A percentile compares a stretch with the other conserved stretches of the same genome.
Conservation (phyloP, 2,329 filamentous ascomycete genomes). For the Biscogniauxia mediterranea region DNA sequence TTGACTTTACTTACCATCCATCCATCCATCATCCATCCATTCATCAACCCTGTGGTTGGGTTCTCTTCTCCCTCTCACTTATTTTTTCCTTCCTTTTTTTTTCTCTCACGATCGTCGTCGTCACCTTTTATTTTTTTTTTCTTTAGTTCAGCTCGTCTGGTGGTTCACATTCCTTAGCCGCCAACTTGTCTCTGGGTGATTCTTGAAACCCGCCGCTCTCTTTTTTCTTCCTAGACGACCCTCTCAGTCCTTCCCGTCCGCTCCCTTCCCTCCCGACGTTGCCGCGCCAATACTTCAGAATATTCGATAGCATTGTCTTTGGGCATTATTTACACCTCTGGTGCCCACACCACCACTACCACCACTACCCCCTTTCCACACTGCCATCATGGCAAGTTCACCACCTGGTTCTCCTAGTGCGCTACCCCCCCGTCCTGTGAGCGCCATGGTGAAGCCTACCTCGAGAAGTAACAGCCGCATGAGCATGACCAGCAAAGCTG, state of each 20-base stretch:
- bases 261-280: slow-evolving; percentile 4
- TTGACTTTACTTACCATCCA: too few relatives aligned
- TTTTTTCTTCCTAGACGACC: background rate
- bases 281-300: slow-evolving; percentile 4
- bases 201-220: background rate
- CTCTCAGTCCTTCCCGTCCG: slow-evolving; percentile 3
- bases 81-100: too few relatives aligned
- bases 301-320: background rate
- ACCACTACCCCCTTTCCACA: slow-evolving; percentile 25
- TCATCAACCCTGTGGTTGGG: slow-evolving; percentile 3
- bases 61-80: background rate
- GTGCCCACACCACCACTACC: slow-evolving; percentile 1
- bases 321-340: background rate
- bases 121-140: background rate
- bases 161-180: slow-evolving; percentile 19
- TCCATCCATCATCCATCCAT: background rate
- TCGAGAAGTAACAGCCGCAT: slow-evolving; percentile 77
- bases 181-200: background rate
- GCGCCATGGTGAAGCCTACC: slow-evolving; percentile 73
- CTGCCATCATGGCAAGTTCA: slow-evolving; percentile 60
- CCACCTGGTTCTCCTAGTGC: slow-evolving; percentile 65
- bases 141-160: slow-evolving; percentile 10
- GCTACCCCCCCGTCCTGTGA: slow-evolving; percentile 68
- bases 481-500: slow-evolving; percentile 76
- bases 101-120: too few relatives aligned